phyloP scores from a whole-genome alignment of 805 yeast genomes.

The Diddensiella caesifluorescens region DNA sequence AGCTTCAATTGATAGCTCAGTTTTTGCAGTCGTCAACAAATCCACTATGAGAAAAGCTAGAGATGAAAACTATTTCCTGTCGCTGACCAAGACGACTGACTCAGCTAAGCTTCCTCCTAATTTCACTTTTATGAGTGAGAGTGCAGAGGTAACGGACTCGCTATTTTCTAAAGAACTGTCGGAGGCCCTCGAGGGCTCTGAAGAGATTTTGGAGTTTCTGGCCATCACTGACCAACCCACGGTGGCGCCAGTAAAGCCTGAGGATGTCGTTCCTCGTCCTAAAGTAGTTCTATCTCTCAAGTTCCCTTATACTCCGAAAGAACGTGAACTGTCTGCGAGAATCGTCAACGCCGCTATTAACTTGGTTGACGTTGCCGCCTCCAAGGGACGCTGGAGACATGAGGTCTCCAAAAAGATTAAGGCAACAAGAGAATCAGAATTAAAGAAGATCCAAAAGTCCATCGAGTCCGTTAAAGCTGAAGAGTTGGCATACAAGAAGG shows the following conservation, averaged over 20 bases:
- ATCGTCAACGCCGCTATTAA: conserved; percentile 53
- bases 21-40: conserved; percentile 82
- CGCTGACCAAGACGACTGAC: conserved; percentile 72
- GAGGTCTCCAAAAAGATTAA: conserved; percentile 74
- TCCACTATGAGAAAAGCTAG: conserved; percentile 72
- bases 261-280: conserved; percentile 50
- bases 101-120: conserved; percentile 70
- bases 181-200: conserved; percentile 42
- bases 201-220: conserved; percentile 52
- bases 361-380: conserved; percentile 55
- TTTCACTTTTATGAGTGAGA: conserved; percentile 86
- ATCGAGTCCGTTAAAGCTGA: conserved; percentile 63
- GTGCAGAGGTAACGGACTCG: conserved; percentile 68
- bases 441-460: conserved; percentile 61
- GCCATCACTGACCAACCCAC: conserved; percentile 80
- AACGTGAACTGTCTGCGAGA: conserved; percentile 45
- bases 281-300: conserved; percentile 48
- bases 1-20: conserved; percentile 57
- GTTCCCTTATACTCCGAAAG: conserved; percentile 45
- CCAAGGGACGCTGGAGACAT: conserved; percentile 49
- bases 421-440: conserved; percentile 71
- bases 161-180: conserved; percentile 45
- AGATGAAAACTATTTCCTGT: conserved; percentile 70
- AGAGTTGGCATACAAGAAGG: conserved; percentile 61
- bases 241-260: conserved; percentile 59